A percentile compares a stretch with the other conserved stretches of the same genome.
Conservation (phyloP, 1,139 yeast species). For the Blastobotrys elegans region DNA sequence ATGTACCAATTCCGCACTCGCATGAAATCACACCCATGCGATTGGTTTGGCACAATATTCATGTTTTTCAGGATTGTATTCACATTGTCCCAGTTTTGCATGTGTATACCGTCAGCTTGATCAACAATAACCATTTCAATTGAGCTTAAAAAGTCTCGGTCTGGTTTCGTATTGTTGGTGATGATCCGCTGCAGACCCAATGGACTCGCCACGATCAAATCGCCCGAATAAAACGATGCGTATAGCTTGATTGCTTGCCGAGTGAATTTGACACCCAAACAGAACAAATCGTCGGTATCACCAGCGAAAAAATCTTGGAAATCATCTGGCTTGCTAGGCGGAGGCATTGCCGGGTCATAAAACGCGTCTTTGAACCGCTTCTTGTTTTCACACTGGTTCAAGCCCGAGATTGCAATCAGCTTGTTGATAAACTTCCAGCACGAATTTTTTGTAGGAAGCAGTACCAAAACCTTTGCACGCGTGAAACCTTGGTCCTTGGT, state of each 20-base stretch:
- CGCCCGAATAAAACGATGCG: conserved; percentile 80
- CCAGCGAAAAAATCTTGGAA: conserved; percentile 79
- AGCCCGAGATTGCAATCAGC: conserved; percentile 60
- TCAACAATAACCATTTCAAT: conserved; percentile 79
- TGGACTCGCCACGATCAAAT: conserved; percentile 86
- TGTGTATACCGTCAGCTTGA: conserved; percentile 78
- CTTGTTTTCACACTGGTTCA: conserved; percentile 71
- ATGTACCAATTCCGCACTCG: conserved; percentile 90
- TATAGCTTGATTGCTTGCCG: conserved; percentile 80
- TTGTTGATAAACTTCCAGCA: conserved; percentile 67
- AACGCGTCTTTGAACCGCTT: conserved; percentile 72
- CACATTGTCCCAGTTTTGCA: conserved; percentile 93
- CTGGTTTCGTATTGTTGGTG: conserved; percentile 44
- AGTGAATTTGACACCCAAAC: conserved; percentile 83
- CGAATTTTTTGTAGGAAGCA: conserved; percentile 79
- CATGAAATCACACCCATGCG: conserved; percentile 83
- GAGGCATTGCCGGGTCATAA: conserved; percentile 45
- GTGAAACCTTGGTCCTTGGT: conserved; percentile 92
- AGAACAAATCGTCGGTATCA: conserved; percentile 86
- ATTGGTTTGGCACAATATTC: conserved; percentile 72
- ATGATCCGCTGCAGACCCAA: conserved; percentile 80
- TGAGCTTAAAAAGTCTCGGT: conserved; percentile 74
- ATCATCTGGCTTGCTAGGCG: conserved; percentile 71
- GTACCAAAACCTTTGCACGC: conserved; percentile 77
- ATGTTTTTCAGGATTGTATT: conserved; percentile 59